Conservation (phyloP, 768 basidiomycete species). For the Leccinum disarticulatum region DNA sequence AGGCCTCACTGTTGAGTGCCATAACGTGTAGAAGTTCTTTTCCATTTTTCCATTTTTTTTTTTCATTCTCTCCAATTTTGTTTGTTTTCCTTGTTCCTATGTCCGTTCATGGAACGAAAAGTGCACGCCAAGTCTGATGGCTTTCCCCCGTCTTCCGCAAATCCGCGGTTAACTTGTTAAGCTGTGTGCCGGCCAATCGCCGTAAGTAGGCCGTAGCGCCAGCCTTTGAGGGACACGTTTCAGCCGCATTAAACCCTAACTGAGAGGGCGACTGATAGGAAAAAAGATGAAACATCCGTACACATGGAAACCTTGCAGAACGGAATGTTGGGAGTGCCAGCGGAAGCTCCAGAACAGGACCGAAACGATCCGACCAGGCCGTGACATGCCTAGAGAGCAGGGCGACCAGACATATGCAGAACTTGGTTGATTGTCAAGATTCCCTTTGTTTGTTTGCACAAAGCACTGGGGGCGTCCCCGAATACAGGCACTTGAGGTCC, state of each 20-base stretch:
- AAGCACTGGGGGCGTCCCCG: background rate
- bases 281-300: slow-evolving; percentile 17
- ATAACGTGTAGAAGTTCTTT: background rate
- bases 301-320: slow-evolving; percentile 17
- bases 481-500: slow-evolving; percentile 22
- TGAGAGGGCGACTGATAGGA: slow-evolving; percentile 9
- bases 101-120: background rate
- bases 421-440: slow-evolving; percentile 4
- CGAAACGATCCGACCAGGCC: background rate
- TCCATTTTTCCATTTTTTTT: background rate
- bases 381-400: background rate
- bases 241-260: slow-evolving; percentile 25
- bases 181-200: slow-evolving; percentile 12
- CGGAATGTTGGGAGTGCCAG: slow-evolving; percentile 9
- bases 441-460: slow-evolving; percentile 3
- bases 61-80: background rate
- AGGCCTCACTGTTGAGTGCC: slow-evolving; percentile 8
- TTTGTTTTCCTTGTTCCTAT: background rate
- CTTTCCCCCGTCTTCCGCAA: slow-evolving; percentile 12
- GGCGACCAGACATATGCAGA: slow-evolving; percentile 6
- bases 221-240: slow-evolving; percentile 23
- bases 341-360: slow-evolving; percentile 10
- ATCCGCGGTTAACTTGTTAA: slow-evolving; percentile 16
- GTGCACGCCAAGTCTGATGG: background rate
- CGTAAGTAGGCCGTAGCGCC: background rate